Percentiles rank a stretch among this genome's conserved stretches.
phyloP scores from a whole-genome alignment of 495 filamentous ascomycete genomes.

The Penicillium diatomitis region DNA sequence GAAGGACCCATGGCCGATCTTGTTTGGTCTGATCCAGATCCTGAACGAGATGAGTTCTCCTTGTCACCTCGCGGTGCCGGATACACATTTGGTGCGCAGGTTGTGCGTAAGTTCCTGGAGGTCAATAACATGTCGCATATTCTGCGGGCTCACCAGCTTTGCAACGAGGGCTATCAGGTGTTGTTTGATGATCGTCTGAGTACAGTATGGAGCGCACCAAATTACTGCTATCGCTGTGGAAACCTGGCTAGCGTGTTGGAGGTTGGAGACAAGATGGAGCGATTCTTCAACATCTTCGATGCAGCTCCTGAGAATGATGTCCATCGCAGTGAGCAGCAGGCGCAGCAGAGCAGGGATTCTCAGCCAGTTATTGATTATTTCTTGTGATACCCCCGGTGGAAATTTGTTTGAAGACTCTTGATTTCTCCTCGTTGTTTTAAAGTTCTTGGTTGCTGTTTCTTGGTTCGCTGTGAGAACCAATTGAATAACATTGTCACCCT shows the following conservation, averaged over 20 bases:
- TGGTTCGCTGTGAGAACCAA: no score
- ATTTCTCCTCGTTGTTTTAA: constrained; percentile 8
- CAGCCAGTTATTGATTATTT: constrained; percentile 65
- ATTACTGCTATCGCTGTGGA: constrained; percentile 94
- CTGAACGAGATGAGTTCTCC: constrained; percentile 91
- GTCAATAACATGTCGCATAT: constrained; percentile 97
- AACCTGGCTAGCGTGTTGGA: constrained; percentile 96
- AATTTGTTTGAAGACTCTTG: constrained; percentile 6
- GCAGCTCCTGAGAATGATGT: constrained; percentile 92
- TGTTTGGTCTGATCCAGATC: constrained; percentile 95
- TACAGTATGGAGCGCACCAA: constrained; percentile 96
- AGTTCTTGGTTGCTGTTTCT: constrained; percentile 5
- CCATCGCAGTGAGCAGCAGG: constrained; percentile 64
- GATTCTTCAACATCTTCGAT: constrained; percentile 95
- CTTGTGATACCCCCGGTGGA: constrained; percentile 48
- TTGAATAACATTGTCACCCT: no score
- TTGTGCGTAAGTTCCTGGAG: constrained; percentile 94
- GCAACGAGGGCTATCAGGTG: constrained; percentile 93
- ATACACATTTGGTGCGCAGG: constrained; percentile 94
- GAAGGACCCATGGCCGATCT: constrained; percentile 99
- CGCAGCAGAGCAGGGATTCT: constrained; percentile 49
- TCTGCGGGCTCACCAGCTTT: constrained; percentile 89
- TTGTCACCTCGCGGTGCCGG: constrained; percentile 88
- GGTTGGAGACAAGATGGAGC: constrained; percentile 82
- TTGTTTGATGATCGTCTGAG: constrained; percentile 89